These are phyloP conservation scores for Otatea glauca DNA, from an alignment of 176 grass and related monocot genomes.

Conservation along the genomic window DNA sequence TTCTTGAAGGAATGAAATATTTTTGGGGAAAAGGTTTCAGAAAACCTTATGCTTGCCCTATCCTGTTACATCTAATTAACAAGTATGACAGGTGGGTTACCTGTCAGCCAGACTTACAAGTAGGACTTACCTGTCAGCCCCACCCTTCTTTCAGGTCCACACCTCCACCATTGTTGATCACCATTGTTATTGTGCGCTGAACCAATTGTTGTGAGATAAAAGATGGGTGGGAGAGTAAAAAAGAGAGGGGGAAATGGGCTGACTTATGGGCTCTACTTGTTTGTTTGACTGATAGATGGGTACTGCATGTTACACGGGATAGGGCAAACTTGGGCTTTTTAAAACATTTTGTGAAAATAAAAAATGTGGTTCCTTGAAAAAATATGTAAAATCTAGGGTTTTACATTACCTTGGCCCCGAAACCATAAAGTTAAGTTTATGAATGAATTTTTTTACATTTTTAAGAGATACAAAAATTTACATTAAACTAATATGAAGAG, in stretches of 20 bases:
- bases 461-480: too few species aligned
- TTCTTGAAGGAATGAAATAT: not conserved
- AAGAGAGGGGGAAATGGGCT: not conserved
- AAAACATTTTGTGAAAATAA: not conserved
- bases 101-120: not conserved
- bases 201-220: not conserved
- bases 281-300: not conserved
- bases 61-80: not conserved
- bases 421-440: not conserved
- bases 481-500: too few species aligned
- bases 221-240: not conserved
- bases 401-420: not conserved
- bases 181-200: not conserved
- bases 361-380: not conserved
- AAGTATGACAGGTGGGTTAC: not conserved
- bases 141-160: not conserved
- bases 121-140: accelerated
- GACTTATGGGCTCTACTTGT: not conserved
- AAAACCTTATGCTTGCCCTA: not conserved
- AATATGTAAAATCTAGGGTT: not conserved
- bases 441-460: too few species aligned
- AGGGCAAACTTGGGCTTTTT: accelerated
- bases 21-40: not conserved
- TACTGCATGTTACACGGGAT: not conserved
- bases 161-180: not conserved